Base-by-base conservation (phyloP, 164 flowering plant species). In the Amborella trichopoda region DNA sequence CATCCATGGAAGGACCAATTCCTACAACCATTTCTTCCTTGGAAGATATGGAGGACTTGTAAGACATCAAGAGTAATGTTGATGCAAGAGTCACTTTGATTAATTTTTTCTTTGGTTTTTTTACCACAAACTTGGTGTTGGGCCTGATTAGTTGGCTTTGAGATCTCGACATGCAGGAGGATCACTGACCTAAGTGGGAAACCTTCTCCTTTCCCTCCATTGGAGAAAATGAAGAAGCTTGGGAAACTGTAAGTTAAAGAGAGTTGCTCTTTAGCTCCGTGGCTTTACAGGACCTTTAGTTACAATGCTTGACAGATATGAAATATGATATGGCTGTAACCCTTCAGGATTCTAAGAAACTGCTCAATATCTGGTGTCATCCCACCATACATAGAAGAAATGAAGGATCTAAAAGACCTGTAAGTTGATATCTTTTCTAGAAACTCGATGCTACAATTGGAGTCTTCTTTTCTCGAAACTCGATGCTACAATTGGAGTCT, bases 111-210 rank as follows among this genome's bases (percentile, higher is more conserved):
- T n/a, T n/a, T n/a, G n/a, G n/a, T n/a, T n/a, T n/a, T n/a, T n/a
- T n/a, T n/a, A n/a, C n/a, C n/a, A n/a, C n/a, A n/a, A n/a, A n/a
- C n/a, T n/a, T n/a, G n/a, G n/a, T n/a, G n/a, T n/a, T n/a, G n/a
- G n/a, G n/a, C n/a, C n/a, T n/a, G n/a, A n/a, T n/a, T n/a, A n/a
- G n/a, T n/a, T n/a, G n/a, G n/a, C n/a, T n/a, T n/a, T n/a, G n/a
- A n/a, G n/a, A n/a, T n/a, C n/a, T n/a, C n/a, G n/a, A n/a, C n/a
- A 47, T 38, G 23, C 69, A 83, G 94, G 94, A 83, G 81, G 72
- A 77, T 90, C 30, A 46, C 89, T 49, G 97, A 83, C 70, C 63
- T 90, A 65, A 66, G 45, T 8, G 88, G 79, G 40, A 28, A 78
- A 28, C 53, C 37, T 46, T 49, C 46, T 20, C 14, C 8, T 6